Evolutionary conservation across 257 asterid genomes (phyloP).

Genomic region (Echium plantagineum): DNA sequence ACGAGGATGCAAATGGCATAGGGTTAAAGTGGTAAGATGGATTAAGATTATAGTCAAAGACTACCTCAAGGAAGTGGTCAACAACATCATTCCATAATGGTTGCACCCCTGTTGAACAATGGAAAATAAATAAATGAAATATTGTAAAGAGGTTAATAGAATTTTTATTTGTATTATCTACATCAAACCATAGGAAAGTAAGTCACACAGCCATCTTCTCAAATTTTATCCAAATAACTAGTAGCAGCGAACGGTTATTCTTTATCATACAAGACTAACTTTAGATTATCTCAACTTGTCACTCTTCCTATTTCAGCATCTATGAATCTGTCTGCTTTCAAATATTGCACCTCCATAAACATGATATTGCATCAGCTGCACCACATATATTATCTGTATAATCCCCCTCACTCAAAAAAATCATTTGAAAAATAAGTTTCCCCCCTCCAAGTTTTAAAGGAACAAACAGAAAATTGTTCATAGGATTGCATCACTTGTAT

Average conservation of each 20-base stretch:
- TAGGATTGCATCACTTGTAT: not conserved
- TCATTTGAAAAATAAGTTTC: no score
- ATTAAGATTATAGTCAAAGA: constrained; percentile 5
- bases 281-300: not conserved
- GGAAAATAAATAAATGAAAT: constrained; percentile 7
- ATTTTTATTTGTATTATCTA: no score
- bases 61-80: constrained; percentile 86
- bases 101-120: constrained; percentile 65
- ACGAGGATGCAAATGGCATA: not conserved
- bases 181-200: not conserved
- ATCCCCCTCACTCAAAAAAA: not conserved
- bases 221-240: not conserved
- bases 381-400: not conserved
- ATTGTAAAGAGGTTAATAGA: not conserved
- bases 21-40: not conserved
- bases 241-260: not conserved
- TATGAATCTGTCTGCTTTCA: not conserved
- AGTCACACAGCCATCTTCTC: not conserved
- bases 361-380: not conserved
- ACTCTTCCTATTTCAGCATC: not conserved
- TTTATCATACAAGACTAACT: not conserved
- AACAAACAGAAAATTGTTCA: no score
- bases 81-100: constrained; percentile 87
- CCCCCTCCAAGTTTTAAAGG: no score
- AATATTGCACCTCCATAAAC: not conserved